Evolutionary conservation across 371 early-diverging fungal genomes (phyloP).

Genomic region (Entomophthora muscae): DNA sequence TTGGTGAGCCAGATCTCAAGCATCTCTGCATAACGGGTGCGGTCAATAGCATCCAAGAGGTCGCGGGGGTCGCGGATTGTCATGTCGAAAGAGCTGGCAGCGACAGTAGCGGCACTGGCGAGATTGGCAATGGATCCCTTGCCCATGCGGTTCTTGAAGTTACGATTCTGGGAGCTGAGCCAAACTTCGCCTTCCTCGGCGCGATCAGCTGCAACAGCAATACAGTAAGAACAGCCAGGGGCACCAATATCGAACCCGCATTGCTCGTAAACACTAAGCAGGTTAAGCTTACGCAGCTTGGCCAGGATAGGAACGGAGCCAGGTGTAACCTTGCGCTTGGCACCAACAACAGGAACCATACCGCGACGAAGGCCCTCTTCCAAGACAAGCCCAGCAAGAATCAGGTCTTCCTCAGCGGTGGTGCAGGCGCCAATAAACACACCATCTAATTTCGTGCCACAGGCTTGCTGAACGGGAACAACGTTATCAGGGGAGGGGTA

Average conservation of each 20-base stretch:
- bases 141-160: conserved; percentile 69
- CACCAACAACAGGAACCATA: conserved; percentile 27
- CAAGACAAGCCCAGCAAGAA: conserved; percentile 48
- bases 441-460: conserved; percentile 48
- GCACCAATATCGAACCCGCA: conserved; percentile 56
- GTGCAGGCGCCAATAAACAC: conserved; percentile 66
- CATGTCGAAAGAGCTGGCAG: conserved; percentile 58
- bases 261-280: conserved; percentile 46
- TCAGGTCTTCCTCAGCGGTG: conserved; percentile 66
- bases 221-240: conserved; percentile 74
- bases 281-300: conserved; percentile 49
- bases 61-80: conserved; percentile 40
- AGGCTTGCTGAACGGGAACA: conserved; percentile 30
- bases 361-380: conserved; percentile 52
- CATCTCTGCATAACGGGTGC: conserved; percentile 30
- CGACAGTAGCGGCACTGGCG: conserved; percentile 60
- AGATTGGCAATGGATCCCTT: conserved; percentile 61
- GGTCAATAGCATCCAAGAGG: conserved; percentile 39
- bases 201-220: conserved; percentile 55
- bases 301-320: conserved; percentile 63
- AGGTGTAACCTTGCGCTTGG: conserved; percentile 56
- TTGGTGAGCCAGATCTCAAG: conserved; percentile 40
- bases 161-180: conserved; percentile 61
- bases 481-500: conserved; percentile 64
- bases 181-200: conserved; percentile 64